These are phyloP conservation scores for Primulina eburnea DNA, from an alignment of 257 asterid species.

Conservation along the genomic window DNA sequence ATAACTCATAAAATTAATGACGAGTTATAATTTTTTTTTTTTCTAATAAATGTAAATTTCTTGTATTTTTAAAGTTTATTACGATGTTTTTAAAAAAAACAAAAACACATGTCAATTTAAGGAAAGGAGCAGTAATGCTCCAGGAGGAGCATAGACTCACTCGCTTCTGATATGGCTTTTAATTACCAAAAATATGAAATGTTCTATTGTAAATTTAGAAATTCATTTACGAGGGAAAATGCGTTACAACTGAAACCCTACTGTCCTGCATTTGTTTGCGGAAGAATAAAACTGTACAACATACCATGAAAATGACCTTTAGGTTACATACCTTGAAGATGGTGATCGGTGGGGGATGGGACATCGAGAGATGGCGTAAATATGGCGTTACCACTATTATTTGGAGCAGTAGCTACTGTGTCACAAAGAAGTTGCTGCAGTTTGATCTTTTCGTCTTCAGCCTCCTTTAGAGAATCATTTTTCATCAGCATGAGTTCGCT, in stretches of 20 bases:
- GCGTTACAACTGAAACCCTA: background rate
- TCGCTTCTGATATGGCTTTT: background rate
- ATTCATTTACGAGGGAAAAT: too few species aligned
- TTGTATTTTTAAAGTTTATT: too few species aligned
- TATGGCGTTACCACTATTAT: background rate
- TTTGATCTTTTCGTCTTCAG: constrained; percentile 39
- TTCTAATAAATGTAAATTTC: too few species aligned
- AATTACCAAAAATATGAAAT: background rate
- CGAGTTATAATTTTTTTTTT: too few species aligned
- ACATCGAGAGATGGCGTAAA: constrained; percentile 23
- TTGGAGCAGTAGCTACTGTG: constrained; percentile 26
- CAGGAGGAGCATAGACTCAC: too few species aligned
- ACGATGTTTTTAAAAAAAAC: too few species aligned
- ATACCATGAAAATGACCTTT: background rate
- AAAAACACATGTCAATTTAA: too few species aligned
- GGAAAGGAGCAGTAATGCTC: too few species aligned
- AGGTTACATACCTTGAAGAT: constrained; percentile 33
- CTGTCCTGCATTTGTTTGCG: too few species aligned
- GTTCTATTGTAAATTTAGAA: background rate
- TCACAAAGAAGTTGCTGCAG: constrained; percentile 31
- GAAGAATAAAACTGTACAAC: too few species aligned
- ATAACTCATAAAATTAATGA: too few species aligned
- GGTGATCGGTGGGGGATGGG: constrained; percentile 26
- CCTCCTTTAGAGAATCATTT: constrained; percentile 37
- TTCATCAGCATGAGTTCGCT: constrained; percentile 61